Base-by-base conservation (phyloP, 768 basidiomycete species). In the Psilocybe azurescens region DNA sequence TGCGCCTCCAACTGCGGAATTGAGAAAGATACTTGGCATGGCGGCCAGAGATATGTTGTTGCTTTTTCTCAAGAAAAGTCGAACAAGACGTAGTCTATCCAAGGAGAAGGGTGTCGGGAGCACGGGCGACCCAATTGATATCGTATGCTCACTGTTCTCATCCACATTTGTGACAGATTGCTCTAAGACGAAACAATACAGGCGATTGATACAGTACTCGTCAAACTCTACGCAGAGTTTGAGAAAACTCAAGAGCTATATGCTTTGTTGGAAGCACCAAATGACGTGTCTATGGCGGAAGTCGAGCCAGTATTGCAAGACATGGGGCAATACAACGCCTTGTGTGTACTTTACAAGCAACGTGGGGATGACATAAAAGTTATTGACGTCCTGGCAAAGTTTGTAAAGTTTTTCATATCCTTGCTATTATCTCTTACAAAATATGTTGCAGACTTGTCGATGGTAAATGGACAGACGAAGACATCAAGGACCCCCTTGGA, bases 141-240 rank as follows among this genome's bases (percentile, higher is more conserved):
- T 69, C 39, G 72, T 71, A 57, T 58, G 71, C 44, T 47, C 32
- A n/a, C 11, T 16, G 7, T 44, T 48, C 28, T 16, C 16, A 4
- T 33, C 51, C 14, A 5, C 47, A 1, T 29, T 24, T 10, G 41
- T 53, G 11, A 36, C 41, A 44, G 20, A 64, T 47, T 24, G 10
- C 9, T 58, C 28, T 46, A 24, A 24, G 16, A 56, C 18, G n/a
- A 24, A 24, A 8, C n/a, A 6, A 36, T 33, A 6, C 33, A 93
- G 91, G 83, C 88, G 30, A 87, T 94, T n/a, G 93, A 94, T 71
- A 94, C 92, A 1, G 87, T 89, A 0, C 82, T 93, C 0, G 86
- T 83, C n/a, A 92, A 92, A 72, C 75, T 95, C 9, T 87, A 90
- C 36, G 86, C 89, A 1, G 79, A 83, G 57, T 76, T 78, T 13